Conservation (phyloP, 306 rosid genomes). For the Cicer judaicum region DNA sequence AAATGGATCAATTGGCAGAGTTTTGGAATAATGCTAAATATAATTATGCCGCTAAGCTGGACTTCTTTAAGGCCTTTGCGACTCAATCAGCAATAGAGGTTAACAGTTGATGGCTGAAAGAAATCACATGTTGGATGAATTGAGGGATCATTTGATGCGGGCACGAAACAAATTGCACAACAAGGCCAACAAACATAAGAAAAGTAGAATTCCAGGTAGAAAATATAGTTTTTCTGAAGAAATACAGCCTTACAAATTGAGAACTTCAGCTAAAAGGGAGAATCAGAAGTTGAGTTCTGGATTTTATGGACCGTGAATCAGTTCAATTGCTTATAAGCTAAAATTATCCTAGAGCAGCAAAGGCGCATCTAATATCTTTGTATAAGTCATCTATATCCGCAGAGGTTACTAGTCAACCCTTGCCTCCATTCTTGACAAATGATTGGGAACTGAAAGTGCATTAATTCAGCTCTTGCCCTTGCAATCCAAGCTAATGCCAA, state of each 20-base stretch:
- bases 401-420: neutral
- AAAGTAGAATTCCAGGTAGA: neutral
- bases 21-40: neutral
- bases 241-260: neutral
- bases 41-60: neutral
- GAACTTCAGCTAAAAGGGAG: neutral
- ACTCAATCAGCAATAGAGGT: neutral
- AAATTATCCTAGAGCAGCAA: neutral
- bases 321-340: neutral
- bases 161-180: neutral
- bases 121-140: neutral
- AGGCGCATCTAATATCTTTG: neutral
- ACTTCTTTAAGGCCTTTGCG: neutral
- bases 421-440: neutral
- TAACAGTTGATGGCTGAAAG: neutral
- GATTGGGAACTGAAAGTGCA: constrained; percentile 8
- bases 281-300: neutral
- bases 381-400: neutral
- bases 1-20: neutral
- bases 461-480: neutral
- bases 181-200: neutral
- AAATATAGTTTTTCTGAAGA: neutral
- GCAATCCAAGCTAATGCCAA: neutral
- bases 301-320: neutral
- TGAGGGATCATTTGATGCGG: neutral